Conservation (phyloP, 129 eudicot species). For the Arctium minus region DNA sequence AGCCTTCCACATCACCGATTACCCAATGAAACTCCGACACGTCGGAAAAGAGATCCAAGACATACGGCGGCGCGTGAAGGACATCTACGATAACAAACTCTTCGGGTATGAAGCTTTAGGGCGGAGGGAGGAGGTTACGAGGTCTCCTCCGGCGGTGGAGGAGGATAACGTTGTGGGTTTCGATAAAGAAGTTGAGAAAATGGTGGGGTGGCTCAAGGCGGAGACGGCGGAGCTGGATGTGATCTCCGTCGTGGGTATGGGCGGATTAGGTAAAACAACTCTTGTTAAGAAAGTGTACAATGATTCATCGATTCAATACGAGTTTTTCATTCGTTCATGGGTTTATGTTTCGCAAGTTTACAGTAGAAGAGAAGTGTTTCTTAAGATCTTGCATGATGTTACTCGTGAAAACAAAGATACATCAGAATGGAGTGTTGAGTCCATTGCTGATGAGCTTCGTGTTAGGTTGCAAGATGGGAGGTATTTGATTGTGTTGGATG, state of each 20-base stretch:
- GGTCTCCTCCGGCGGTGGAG: slow-evolving; percentile 26
- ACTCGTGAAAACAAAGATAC: slow-evolving; percentile 8
- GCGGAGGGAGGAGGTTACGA: slow-evolving; percentile 25
- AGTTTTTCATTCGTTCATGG: slow-evolving; percentile 37
- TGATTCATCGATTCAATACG: not conserved
- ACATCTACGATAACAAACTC: slow-evolving; percentile 36
- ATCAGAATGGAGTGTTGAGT: slow-evolving; percentile 3
- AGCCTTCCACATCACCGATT: slow-evolving; percentile 32
- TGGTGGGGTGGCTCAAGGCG: slow-evolving; percentile 16
- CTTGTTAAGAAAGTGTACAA: slow-evolving; percentile 35
- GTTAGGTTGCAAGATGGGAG: slow-evolving; percentile 16
- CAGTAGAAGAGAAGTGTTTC: slow-evolving; percentile 12
- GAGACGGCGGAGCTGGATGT: slow-evolving; percentile 20
- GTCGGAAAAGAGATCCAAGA: slow-evolving; percentile 35
- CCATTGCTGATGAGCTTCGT: slow-evolving; percentile 16
- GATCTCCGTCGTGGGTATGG: slow-evolving; percentile 35
- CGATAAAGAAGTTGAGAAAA: slow-evolving; percentile 6
- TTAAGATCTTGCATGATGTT: slow-evolving; percentile 14
- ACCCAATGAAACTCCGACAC: slow-evolving; percentile 13
- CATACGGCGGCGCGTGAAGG: slow-evolving; percentile 39
- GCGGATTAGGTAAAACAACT: slow-evolving; percentile 48
- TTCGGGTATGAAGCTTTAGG: slow-evolving; percentile 38
- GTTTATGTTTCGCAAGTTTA: slow-evolving; percentile 39
- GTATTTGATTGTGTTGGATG: slow-evolving; percentile 48
- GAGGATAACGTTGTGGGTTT: slow-evolving; percentile 28